Evolutionary conservation across 257 asterid species (phyloP).

Genomic region (Plantago ovata): DNA sequence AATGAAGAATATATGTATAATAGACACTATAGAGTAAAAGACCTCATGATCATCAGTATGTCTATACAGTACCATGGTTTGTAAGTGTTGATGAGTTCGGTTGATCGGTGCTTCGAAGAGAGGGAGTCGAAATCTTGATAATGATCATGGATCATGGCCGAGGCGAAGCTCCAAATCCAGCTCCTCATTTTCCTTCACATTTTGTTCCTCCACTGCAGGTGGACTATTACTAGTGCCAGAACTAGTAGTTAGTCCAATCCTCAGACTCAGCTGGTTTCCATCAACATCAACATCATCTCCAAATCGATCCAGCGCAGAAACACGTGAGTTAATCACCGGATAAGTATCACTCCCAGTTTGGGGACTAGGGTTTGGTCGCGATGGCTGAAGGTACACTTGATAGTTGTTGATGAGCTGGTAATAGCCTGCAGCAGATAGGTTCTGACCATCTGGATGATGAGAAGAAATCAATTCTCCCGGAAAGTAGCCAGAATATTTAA

Average conservation of each 20-base stretch:
- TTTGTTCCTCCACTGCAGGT: constrained; percentile 11
- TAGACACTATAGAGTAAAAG: too few relatives aligned
- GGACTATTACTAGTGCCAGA: constrained; percentile 6
- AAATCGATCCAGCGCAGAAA: constrained; percentile 4
- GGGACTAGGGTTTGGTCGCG: constrained; percentile 48
- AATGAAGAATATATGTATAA: too few relatives aligned
- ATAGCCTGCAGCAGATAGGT: too few relatives aligned
- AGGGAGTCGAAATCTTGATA: background rate
- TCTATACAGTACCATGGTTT: too few relatives aligned
- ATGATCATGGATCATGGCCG: constrained; percentile 48
- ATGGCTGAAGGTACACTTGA: constrained; percentile 42
- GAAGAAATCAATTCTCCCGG: background rate
- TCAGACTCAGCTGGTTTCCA: constrained; percentile 30
- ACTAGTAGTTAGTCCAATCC: constrained; percentile 25
- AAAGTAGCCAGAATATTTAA: constrained; percentile 21
- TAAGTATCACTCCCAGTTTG: constrained; percentile 16
- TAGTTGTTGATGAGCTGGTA: constrained; percentile 12
- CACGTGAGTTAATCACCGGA: constrained; percentile 17
- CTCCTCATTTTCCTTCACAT: constrained; percentile 39
- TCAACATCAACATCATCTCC: constrained; percentile 20
- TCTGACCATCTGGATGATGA: background rate
- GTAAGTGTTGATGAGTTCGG: background rate
- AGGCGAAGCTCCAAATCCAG: constrained; percentile 91
- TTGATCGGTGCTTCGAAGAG: background rate
- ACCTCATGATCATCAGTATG: too few relatives aligned